phyloP scores from a whole-genome alignment of 805 yeast species.

The Pichia scutulata region DNA sequence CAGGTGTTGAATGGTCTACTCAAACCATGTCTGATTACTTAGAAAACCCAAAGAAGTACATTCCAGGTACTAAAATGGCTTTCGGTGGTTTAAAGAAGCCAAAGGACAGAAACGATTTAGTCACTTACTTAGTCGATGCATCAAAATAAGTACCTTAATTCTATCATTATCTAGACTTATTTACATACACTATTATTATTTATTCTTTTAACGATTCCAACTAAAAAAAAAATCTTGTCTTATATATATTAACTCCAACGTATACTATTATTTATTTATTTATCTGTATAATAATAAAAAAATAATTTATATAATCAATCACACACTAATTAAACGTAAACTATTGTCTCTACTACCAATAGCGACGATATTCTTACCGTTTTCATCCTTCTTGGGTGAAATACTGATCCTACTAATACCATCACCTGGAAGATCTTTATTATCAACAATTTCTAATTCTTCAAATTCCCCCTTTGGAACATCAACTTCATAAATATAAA shows the following conservation, averaged over 20 bases:
- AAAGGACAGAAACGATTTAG: conserved; percentile 95
- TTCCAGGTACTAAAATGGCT: conserved; percentile 99
- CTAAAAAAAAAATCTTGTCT: not conserved
- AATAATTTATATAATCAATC: not conserved
- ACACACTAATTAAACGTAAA: conserved; percentile 29
- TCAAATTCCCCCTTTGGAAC: conserved; percentile 21
- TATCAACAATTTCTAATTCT: conserved; percentile 29
- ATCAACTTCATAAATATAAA: conserved; percentile 37
- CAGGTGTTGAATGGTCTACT: conserved; percentile 82
- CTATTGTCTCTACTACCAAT: conserved; percentile 64
- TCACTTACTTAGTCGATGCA: conserved; percentile 69
- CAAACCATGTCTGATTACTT: conserved; percentile 91
- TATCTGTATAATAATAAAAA: not conserved
- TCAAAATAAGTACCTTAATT: conserved; percentile 32
- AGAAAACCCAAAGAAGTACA: conserved; percentile 99
- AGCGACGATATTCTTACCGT: conserved; percentile 36
- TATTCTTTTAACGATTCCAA: not conserved
- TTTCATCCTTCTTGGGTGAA: conserved; percentile 27
- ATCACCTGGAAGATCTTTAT: conserved; percentile 46
- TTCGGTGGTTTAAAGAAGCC: conserved; percentile 99
- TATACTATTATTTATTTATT: conserved; percentile 2
- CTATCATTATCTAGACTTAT: not conserved
- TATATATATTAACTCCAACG: not conserved
- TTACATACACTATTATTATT: not conserved
- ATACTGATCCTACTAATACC: conserved; percentile 58